phyloP scores from a whole-genome alignment of 2,329 filamentous ascomycete species.

The Beauveria sp. region DNA sequence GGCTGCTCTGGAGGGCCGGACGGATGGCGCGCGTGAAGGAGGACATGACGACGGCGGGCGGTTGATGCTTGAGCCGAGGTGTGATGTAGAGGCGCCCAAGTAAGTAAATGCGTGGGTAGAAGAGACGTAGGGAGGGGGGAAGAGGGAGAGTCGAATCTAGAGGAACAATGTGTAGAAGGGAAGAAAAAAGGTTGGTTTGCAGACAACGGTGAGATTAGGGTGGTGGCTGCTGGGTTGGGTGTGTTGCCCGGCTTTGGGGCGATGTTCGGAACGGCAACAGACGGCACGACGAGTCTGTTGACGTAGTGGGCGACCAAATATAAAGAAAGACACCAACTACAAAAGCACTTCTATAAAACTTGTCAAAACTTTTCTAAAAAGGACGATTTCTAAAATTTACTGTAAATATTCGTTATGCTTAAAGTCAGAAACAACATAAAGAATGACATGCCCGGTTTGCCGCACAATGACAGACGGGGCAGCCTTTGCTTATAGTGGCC shows the following conservation, averaged over 20 bases:
- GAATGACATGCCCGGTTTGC: not conserved
- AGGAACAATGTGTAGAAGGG: not conserved
- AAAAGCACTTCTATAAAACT: no score
- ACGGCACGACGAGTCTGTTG: no score
- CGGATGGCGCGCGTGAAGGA: slow-evolving; percentile 44
- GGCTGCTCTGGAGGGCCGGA: slow-evolving; percentile 42
- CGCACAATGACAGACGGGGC: not conserved
- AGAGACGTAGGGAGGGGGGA: no score
- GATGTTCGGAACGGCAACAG: not conserved
- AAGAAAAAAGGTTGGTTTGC: not conserved
- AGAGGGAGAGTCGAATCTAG: not conserved
- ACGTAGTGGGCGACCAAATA: no score
- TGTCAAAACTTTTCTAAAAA: no score
- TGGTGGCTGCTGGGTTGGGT: slow-evolving; percentile 7
- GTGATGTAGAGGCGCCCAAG: not conserved
- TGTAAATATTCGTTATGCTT: no score
- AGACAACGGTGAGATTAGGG: slow-evolving; percentile 1
- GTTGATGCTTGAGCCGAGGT: not conserved
- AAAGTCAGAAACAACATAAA: not conserved
- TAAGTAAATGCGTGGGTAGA: slow-evolving; percentile 1
- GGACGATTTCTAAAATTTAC: no score
- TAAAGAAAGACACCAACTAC: no score
- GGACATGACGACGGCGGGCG: slow-evolving; percentile 32
- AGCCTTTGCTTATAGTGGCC: slow-evolving; percentile 7
- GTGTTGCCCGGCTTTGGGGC: not conserved